Base-by-base conservation (phyloP, 192 early-diverging fungal genomes). In the Backusella mclennaniae region DNA sequence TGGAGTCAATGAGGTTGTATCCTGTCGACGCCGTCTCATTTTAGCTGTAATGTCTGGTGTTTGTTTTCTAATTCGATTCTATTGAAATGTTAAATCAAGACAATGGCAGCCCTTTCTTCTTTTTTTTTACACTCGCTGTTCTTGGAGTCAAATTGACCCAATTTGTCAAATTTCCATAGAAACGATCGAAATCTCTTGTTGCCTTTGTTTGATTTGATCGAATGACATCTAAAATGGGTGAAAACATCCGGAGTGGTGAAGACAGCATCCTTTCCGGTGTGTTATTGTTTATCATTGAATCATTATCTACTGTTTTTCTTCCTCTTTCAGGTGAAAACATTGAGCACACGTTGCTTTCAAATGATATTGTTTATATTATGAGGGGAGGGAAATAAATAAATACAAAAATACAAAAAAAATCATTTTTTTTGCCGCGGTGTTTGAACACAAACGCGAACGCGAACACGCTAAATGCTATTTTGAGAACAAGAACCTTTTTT, bases 121-220 rank as follows among this genome's bases (percentile, higher is more conserved):
- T 33, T 29, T 8, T 21, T 26, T 26, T 41, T 70, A 70, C 69
- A 70, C 39, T 42, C 8, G n/a, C 39, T 26, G 17, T 70, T 49
- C 42, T 49, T 12, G 70, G 70, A 8, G 70, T 71, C 15, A 71
- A 31, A n/a, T 44, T 71, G 7, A 44, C 39, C 70, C 70, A 71
- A 63, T 29, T 63, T 29, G 21, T 63, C 2, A 71, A 19, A 29
- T 49, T 71, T 7, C 26, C 70, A 49, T 71, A 71, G 26, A 71
- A 71, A 26, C 70, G 35, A 46, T 71, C 70, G 23, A 71, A 71
- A 49, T 71, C 70, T n/a, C 44, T 49, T 44, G 39, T 41, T n/a
- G 70, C 70, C 9, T 46, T 71, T 26, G 70, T 31, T 71, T 71
- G 70, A 4, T 39, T 31, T 29, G 35, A 42, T 46, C 42, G 42